Base-by-base conservation (phyloP, 1,284 basidiomycete genomes). In the Cerioporus squamosus region DNA sequence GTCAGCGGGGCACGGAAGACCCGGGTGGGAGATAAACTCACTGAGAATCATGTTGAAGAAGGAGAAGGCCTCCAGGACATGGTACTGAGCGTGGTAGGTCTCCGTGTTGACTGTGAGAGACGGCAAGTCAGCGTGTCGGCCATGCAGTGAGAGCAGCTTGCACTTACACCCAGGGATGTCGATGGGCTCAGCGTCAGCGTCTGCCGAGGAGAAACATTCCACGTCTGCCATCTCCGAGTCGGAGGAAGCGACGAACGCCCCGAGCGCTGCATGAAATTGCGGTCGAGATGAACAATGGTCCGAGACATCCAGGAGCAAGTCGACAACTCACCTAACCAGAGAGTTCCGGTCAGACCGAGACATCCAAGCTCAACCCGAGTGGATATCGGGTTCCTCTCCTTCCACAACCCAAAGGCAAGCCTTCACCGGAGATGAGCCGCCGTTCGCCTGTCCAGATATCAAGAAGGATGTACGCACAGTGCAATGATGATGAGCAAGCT, bases 41-140 rank as follows among this genome's bases (percentile, higher is more conserved):
- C 90, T 76, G 14, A 93, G 79, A 52, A 82, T 79, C 55, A 87
- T 84, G 68, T 92, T 93, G 71, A 93, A 84, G 56, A 93, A 74
- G 14, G 91, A 84, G 73, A 92, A 93, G 18, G 86, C 83, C 74
- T 87, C 88, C 51, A 92, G 76, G 24, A 91, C 90, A 39, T 86
- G 83, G 70, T 92, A 93, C 78, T 93, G 91, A 23, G 91, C 90
- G 63, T 91, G 91, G 70, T 88, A 93, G 70, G 78, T 88, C 76
- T 75, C 89, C 74, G 77, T 91, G 73, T 81, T 87, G 69, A 84
- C 83, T 85, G 49, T 42, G 49, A 56, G 31, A 55, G 45, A 38
- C 20, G 44, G 43, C 18, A 18, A 22, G 31, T 26, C 15, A 29
- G 26, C 22, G 29, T 31, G 23, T 31, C 36, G 22, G 5, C 31